A percentile compares a stretch with the other conserved stretches of the same genome.
phyloP scores from a whole-genome alignment of 2,329 filamentous ascomycete genomes.

The Alternaria rosae region DNA sequence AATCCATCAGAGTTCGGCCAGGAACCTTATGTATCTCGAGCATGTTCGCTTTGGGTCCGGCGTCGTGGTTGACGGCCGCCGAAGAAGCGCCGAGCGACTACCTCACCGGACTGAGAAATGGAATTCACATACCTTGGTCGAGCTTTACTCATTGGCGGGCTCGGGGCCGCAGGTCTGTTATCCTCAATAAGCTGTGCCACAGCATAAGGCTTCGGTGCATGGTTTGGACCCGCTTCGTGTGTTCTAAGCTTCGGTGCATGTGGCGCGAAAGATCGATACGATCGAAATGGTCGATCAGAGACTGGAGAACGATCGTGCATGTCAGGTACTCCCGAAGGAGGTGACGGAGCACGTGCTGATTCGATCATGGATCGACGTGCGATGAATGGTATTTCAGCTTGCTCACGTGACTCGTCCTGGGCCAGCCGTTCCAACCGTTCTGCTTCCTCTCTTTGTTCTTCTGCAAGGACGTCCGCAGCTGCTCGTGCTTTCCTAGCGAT shows the following conservation, averaged over 20 bases:
- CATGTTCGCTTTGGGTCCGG: slow-evolving; percentile 1
- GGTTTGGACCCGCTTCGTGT: slow-evolving; percentile 19
- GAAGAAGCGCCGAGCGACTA: background rate
- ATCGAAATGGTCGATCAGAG: slow-evolving; percentile 23
- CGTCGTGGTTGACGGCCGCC: slow-evolving; percentile 2
- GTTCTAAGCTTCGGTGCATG: slow-evolving; percentile 29
- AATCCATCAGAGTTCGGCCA: background rate
- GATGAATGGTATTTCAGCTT: slow-evolving; percentile 3
- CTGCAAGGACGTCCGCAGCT: slow-evolving; percentile 3
- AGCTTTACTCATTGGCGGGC: slow-evolving; percentile 40
- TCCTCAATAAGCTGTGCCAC: slow-evolving; percentile 37
- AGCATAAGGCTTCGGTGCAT: slow-evolving; percentile 24
- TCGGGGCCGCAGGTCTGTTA: slow-evolving; percentile 44
- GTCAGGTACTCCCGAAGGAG: slow-evolving; percentile 12
- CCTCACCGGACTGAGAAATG: background rate
- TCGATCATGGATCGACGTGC: slow-evolving; percentile 10
- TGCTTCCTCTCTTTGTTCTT: slow-evolving; percentile 11
- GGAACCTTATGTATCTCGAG: background rate
- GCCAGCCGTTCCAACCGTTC: background rate
- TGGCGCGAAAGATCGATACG: slow-evolving; percentile 31
- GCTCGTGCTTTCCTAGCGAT: slow-evolving; percentile 11
- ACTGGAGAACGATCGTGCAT: slow-evolving; percentile 23
- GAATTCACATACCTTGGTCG: slow-evolving; percentile 29
- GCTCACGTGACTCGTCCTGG: slow-evolving; percentile 17
- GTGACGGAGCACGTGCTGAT: slow-evolving; percentile 22